phyloP scores from a whole-genome alignment of 2,329 filamentous ascomycete genomes.

The Tolypocladium nubicola region DNA sequence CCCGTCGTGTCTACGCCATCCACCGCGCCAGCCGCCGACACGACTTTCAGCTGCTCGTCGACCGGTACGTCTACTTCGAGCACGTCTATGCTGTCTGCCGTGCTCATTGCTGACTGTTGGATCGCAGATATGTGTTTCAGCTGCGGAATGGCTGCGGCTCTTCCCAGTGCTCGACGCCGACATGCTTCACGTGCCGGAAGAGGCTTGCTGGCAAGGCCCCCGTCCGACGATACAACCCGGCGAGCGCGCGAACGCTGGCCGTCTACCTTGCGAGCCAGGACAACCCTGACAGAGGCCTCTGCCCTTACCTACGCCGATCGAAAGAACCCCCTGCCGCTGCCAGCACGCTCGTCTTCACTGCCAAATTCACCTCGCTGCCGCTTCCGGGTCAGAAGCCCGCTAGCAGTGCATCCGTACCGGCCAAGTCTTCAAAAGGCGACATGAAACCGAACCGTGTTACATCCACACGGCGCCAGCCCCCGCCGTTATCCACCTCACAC shows the following conservation, averaged over 20 bases:
- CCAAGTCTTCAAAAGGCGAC: background rate
- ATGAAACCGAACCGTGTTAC: background rate
- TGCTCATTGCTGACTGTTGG: background rate
- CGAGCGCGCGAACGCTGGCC: constrained; percentile 73
- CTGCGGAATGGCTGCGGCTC: constrained; percentile 72
- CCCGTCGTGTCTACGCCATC: constrained; percentile 48
- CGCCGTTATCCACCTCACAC: background rate
- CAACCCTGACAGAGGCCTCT: constrained; percentile 61
- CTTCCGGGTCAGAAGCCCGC: background rate
- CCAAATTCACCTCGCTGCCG: constrained; percentile 10
- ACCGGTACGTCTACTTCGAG: constrained; percentile 38
- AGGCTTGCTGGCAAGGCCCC: constrained; percentile 56
- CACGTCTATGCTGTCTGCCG: background rate
- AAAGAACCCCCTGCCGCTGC: constrained; percentile 33
- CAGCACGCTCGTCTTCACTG: constrained; percentile 35
- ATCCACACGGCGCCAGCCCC: background rate
- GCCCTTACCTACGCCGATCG: constrained; percentile 36
- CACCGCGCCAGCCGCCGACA: constrained; percentile 51
- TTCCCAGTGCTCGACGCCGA: constrained; percentile 58
- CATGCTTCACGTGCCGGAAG: constrained; percentile 70
- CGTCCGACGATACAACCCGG: constrained; percentile 66
- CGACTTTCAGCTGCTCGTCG: constrained; percentile 55
- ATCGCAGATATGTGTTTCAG: constrained; percentile 62
- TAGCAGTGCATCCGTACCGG: background rate
- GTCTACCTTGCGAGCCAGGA: constrained; percentile 73